These are phyloP conservation scores for Gracilaria domingensis DNA, from an alignment of 23 red algal species.

Conservation along the genomic window DNA sequence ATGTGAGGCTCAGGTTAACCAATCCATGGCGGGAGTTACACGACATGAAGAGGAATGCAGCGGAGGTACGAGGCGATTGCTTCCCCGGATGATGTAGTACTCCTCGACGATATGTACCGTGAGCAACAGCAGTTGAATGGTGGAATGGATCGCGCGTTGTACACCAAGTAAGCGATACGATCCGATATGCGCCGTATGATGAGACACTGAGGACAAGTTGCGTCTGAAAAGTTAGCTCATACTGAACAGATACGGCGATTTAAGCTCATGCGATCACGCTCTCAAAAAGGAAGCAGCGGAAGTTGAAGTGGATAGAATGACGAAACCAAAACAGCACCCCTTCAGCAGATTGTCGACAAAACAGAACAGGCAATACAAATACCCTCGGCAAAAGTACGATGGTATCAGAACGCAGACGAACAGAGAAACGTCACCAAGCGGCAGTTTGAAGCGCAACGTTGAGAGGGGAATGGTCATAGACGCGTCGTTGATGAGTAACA, in stretches of 20 bases:
- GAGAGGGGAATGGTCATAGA: slow-evolving; percentile 9
- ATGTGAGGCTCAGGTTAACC: no score
- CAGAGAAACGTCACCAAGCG: slow-evolving; percentile 52
- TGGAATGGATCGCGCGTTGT: no score
- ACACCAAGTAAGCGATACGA: neutral
- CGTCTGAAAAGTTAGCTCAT: neutral
- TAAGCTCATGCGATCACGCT: neutral
- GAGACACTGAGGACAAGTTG: neutral
- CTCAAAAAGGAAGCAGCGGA: neutral
- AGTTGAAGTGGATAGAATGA: neutral
- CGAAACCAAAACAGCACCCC: neutral
- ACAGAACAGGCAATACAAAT: neutral
- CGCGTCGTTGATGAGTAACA: neutral
- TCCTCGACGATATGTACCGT: no score
- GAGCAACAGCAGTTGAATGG: neutral
- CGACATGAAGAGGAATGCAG: no score
- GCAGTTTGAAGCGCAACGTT: slow-evolving; percentile 8
- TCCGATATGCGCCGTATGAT: neutral
- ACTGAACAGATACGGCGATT: neutral
- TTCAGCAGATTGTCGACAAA: neutral
- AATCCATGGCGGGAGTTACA: no score
- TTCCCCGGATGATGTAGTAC: no score
- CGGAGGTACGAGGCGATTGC: no score
- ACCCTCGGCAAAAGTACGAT: neutral
- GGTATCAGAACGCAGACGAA: neutral